phyloP scores from a whole-genome alignment of 768 basidiomycete genomes.

The Phlegmacium glaucopus region DNA sequence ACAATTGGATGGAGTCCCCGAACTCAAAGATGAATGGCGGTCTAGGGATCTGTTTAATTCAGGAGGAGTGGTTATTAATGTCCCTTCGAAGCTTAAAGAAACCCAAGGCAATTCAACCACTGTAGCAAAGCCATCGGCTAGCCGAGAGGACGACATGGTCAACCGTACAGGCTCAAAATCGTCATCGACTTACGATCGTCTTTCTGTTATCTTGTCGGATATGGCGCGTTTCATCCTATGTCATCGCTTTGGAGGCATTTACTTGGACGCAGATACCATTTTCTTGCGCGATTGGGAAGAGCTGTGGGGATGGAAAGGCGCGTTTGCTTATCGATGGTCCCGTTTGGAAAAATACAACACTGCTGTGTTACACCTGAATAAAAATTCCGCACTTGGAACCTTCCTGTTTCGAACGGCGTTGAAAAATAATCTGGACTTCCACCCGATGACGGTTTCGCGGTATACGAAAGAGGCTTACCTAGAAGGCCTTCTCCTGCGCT shows the following conservation, averaged over 20 bases:
- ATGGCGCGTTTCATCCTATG: slow-evolving; percentile 98
- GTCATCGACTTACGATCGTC: slow-evolving; percentile 78
- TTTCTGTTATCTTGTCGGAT: slow-evolving; percentile 93
- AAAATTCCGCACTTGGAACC: slow-evolving; percentile 84
- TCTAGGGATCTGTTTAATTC: slow-evolving; percentile 84
- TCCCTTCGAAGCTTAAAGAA: slow-evolving; percentile 25
- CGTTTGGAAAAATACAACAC: slow-evolving; percentile 93
- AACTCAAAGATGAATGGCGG: slow-evolving; percentile 90
- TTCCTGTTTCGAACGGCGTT: slow-evolving; percentile 94
- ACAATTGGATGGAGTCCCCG: slow-evolving; percentile 87
- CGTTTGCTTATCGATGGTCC: slow-evolving; percentile 97
- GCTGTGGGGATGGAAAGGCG: slow-evolving; percentile 94
- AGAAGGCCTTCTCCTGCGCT: slow-evolving; percentile 77
- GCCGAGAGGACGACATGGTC: slow-evolving; percentile 37
- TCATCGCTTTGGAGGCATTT: slow-evolving; percentile 94
- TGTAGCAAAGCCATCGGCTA: slow-evolving; percentile 28
- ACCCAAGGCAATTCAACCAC: slow-evolving; percentile 11
- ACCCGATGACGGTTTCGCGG: slow-evolving; percentile 90
- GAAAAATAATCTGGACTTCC: slow-evolving; percentile 93
- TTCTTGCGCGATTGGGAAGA: slow-evolving; percentile 98
- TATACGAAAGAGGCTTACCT: slow-evolving; percentile 89
- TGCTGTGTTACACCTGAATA: slow-evolving; percentile 92
- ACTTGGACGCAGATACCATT: slow-evolving; percentile 95
- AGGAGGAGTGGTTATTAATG: slow-evolving; percentile 70
- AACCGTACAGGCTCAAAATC: slow-evolving; percentile 88